phyloP scores from a whole-genome alignment of 2,329 filamentous ascomycete genomes.

The Juglanconis sp. region DNA sequence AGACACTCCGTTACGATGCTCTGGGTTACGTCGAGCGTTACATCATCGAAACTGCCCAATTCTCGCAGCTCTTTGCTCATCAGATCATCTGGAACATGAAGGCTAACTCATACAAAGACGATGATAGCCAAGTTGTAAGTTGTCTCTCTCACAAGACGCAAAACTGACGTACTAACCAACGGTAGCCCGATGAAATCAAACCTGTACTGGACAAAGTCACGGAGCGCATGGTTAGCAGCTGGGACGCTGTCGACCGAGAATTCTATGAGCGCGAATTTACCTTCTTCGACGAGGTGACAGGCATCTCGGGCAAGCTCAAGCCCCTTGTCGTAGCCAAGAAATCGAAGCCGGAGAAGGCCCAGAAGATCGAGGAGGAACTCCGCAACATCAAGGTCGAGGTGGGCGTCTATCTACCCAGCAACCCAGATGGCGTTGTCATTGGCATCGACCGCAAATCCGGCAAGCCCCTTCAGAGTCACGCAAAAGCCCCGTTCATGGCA shows the following conservation, averaged over 20 bases:
- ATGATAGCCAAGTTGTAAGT: conserved; percentile 75
- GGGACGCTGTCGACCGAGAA: conserved; percentile 70
- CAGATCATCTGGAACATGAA: conserved; percentile 99
- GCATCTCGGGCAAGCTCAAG: conserved; percentile 91
- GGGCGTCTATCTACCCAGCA: conserved; percentile 94
- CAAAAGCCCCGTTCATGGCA: conserved; percentile 98
- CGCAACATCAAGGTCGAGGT: conserved; percentile 97
- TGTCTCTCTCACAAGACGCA: background rate
- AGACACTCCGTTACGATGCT: conserved; percentile 86
- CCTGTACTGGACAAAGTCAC: conserved; percentile 90
- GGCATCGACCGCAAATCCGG: conserved; percentile 98
- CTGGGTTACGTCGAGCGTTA: conserved; percentile 95
- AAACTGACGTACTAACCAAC: conserved; percentile 20
- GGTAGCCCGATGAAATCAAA: conserved; percentile 82
- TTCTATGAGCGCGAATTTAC: conserved; percentile 95
- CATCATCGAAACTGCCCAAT: conserved; percentile 93
- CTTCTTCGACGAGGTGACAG: conserved; percentile 98
- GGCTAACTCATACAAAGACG: conserved; percentile 96
- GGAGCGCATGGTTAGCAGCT: conserved; percentile 76
- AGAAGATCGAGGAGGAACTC: conserved; percentile 97
- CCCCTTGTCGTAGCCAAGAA: conserved; percentile 74
- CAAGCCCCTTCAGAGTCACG: conserved; percentile 95
- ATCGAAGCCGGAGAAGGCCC: conserved; percentile 94
- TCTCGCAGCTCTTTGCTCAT: conserved; percentile 97
- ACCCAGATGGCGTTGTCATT: conserved; percentile 94